These are phyloP conservation scores for Boletus coccyginus DNA, from an alignment of 768 basidiomycete genomes.

Conservation along the genomic window DNA sequence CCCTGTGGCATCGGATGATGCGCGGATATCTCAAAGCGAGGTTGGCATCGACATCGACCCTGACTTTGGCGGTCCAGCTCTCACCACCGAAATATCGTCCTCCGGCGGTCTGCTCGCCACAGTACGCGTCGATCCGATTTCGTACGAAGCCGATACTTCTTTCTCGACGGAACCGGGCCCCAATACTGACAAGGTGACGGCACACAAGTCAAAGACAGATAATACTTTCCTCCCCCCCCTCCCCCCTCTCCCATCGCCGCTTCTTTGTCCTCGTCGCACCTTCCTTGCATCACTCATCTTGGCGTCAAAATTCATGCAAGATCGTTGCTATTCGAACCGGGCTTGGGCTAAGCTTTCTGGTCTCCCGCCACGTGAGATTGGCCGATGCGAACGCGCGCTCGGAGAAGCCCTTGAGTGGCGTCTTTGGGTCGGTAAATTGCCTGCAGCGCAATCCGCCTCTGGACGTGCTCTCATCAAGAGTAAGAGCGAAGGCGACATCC, in stretches of 20 bases:
- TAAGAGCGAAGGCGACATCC: conserved; percentile 49
- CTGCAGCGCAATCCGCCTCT: conserved; percentile 32
- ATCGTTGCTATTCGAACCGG: conserved; percentile 89
- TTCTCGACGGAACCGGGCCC: conserved; percentile 16
- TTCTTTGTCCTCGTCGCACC: conserved; percentile 84
- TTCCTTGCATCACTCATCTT: conserved; percentile 88
- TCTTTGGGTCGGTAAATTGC: conserved; percentile 85
- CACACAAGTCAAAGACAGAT: conserved; percentile 11
- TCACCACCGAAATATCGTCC: conserved; percentile 3
- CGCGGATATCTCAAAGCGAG: conserved; percentile 42
- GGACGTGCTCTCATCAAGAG: conserved; percentile 45
- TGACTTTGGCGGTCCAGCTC: conserved; percentile 25
- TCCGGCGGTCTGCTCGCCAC: conserved; percentile 40
- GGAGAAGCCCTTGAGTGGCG: conserved; percentile 86
- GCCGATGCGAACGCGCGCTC: conserved; percentile 84
- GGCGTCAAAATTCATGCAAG: conserved; percentile 91
- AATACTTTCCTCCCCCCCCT: conserved; percentile 31
- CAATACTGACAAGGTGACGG: conserved; percentile 7
- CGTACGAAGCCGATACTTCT: conserved; percentile 11
- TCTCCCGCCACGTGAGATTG: conserved; percentile 79
- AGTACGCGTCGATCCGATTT: conserved; percentile 38
- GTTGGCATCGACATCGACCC: conserved; percentile 43
- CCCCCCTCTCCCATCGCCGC: conserved; percentile 64
- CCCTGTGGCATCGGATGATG: conserved; percentile 41
- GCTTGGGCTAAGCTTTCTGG: conserved; percentile 96